Evolutionary conservation across 257 asterid genomes (phyloP), one percentile per base, ranked within the genome.

Genomic region (Penstemon eatonii): DNA sequence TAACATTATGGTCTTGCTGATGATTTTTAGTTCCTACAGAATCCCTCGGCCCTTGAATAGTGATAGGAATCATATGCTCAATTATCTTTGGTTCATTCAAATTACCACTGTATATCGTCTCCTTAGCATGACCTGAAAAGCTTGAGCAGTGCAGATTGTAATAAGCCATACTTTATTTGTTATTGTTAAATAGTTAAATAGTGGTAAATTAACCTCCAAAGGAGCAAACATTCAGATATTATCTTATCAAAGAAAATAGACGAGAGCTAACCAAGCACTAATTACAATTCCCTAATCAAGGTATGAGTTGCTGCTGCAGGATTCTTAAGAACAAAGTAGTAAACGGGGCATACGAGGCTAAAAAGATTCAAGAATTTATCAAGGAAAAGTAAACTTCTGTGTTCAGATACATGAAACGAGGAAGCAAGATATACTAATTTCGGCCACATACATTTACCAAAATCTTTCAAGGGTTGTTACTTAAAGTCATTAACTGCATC

Each of bases 71-170:
- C 65, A 67, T 83, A 77, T 68, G 85, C 82, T 76, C 93, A 67
- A 59, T 52, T 63, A 86, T 54, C 79, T 70, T 86, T 33, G 85
- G 67, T 76, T 82, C 87, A 65, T 79, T 77, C 74, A 80, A 65
- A 66, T 78, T 75, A 76, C 79, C 75, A 43, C 67, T 66, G 78
- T 66, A 63, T 69, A 72, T 75, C 62, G 89, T 71, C 85, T 87
- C 88, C 85, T 78, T 81, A 66, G 82, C 73, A 79, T 82, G 85
- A 89, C 96, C 97, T 94, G 97, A 82, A 89, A 90, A 87, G 80
- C 96, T 89, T 88, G 95, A 85, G 80, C 76, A 80, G 65, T 73
- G 78, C 77, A 77, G 74, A 77, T 74, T 78, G 86, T 75, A 82
- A 80, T 84, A 79, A 86, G 87, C 83, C 82, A 78, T 75, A 74